Conservation (phyloP, 2,329 filamentous ascomycete species). For the Lojkania enalia region DNA sequence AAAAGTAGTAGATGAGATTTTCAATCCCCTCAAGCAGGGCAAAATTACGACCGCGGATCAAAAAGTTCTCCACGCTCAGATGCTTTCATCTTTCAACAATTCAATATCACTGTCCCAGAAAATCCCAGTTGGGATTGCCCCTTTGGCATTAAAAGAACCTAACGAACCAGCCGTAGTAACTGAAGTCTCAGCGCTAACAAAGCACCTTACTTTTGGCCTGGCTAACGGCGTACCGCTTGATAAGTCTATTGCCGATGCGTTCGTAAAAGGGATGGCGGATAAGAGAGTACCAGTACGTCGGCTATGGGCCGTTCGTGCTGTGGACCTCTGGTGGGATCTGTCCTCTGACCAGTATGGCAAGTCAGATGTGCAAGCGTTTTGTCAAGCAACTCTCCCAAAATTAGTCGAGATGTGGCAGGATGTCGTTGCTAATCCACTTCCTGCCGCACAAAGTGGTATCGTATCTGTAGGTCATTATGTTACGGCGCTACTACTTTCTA, state of each 20-base stretch:
- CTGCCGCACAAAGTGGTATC: slow-evolving; percentile 80
- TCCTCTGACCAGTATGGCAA: slow-evolving; percentile 53
- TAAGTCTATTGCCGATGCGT: slow-evolving; percentile 68
- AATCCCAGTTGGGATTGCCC: slow-evolving; percentile 67
- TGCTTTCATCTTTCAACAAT: slow-evolving; percentile 62
- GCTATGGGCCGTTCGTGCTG: slow-evolving; percentile 77
- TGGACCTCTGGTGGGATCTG: slow-evolving; percentile 68
- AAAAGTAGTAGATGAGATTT: slow-evolving; percentile 75
- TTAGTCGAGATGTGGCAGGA: slow-evolving; percentile 76
- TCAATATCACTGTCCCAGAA: slow-evolving; percentile 66
- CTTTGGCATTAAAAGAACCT: slow-evolving; percentile 78
- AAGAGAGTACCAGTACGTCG: slow-evolving; percentile 79
- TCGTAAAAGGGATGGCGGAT: slow-evolving; percentile 80
- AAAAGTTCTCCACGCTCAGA: slow-evolving; percentile 78
- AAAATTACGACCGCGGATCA: slow-evolving; percentile 88
- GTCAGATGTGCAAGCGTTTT: slow-evolving; percentile 51
- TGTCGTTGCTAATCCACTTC: slow-evolving; percentile 73
- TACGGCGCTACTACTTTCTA: slow-evolving; percentile 62
- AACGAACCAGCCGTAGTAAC: slow-evolving; percentile 81
- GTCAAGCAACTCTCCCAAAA: slow-evolving; percentile 56
- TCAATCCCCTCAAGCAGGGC: slow-evolving; percentile 76
- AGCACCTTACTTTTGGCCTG: slow-evolving; percentile 66
- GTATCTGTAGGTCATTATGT: slow-evolving; percentile 78
- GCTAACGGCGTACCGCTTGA: slow-evolving; percentile 64
- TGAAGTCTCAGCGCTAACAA: slow-evolving; percentile 72